phyloP scores from a whole-genome alignment of 441 rosid genomes.

The Gossypium gossypioides region DNA sequence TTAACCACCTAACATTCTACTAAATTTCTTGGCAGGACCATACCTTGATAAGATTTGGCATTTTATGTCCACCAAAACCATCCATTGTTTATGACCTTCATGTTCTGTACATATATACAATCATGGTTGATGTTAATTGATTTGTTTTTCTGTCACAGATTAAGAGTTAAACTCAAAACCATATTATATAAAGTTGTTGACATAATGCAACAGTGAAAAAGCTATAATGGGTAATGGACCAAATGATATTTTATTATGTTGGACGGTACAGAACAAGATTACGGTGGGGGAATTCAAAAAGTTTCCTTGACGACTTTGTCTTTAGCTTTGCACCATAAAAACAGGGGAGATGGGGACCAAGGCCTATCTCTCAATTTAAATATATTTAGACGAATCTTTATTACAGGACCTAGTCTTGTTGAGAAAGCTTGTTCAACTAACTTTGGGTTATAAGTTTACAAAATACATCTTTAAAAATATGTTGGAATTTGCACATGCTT shows the following conservation, averaged over 20 bases:
- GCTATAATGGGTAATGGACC: conserved; percentile 12
- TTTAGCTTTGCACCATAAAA: neutral
- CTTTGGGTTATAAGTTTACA: neutral
- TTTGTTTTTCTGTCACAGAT: neutral
- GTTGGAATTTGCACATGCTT: no score
- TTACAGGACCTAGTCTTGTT: neutral
- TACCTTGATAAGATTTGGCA: conserved; percentile 4
- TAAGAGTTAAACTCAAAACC: neutral
- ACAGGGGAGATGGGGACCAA: neutral
- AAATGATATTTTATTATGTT: conserved; percentile 5
- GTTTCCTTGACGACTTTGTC: conserved; percentile 3
- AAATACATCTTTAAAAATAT: neutral
- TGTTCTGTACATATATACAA: conserved; percentile 13
- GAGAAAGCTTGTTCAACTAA: neutral
- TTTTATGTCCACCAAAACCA: conserved; percentile 21
- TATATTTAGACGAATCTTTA: neutral
- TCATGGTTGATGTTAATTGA: neutral
- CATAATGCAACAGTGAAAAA: neutral
- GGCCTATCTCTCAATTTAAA: neutral
- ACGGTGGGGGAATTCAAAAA: neutral
- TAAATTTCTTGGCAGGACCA: neutral
- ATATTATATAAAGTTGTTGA: neutral
- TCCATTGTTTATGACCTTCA: conserved; percentile 19
- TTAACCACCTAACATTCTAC: conserved; percentile 5
- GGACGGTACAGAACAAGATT: neutral